Evolutionary conservation across 2,329 filamentous ascomycete genomes (phyloP).

Genomic region (Colletotrichum sidae): DNA sequence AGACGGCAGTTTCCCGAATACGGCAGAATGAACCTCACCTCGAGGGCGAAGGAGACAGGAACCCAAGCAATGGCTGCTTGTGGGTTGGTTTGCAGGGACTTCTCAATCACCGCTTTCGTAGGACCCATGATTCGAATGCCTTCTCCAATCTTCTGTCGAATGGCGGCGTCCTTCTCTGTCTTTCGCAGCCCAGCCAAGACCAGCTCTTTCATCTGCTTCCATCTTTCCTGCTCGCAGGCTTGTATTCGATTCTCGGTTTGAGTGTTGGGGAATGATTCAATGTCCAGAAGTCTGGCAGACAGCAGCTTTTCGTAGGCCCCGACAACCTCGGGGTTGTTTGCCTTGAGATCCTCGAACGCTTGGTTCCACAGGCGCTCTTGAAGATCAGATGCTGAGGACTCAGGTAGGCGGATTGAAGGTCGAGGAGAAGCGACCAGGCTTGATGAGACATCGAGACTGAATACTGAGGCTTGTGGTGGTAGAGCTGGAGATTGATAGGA

Average conservation of each 20-base stretch:
- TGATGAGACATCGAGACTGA: too few species aligned
- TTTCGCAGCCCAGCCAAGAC: not conserved
- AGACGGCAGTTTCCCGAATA: not conserved
- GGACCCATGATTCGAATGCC: not conserved
- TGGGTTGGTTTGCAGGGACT: not conserved
- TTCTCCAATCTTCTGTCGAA: not conserved
- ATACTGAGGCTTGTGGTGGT: too few species aligned
- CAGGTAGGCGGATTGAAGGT: too few species aligned
- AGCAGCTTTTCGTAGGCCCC: constrained; percentile 40
- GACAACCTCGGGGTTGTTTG: constrained; percentile 32
- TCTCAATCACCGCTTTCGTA: not conserved
- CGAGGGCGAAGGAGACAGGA: not conserved
- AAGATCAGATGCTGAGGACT: not conserved
- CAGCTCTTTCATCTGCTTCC: not conserved
- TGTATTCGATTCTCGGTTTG: not conserved
- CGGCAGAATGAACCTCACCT: not conserved
- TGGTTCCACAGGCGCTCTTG: constrained; percentile 38
- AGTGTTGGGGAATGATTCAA: not conserved
- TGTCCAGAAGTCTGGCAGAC: constrained; percentile 19
- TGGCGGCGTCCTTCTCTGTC: not conserved
- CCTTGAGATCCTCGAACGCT: constrained; percentile 39
- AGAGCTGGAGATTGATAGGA: too few species aligned
- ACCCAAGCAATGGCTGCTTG: not conserved
- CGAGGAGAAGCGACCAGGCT: too few species aligned
- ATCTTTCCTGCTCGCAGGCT: not conserved